Evolutionary conservation across 306 rosid species (phyloP).

Genomic region (Fragaria nilgerrensis): DNA sequence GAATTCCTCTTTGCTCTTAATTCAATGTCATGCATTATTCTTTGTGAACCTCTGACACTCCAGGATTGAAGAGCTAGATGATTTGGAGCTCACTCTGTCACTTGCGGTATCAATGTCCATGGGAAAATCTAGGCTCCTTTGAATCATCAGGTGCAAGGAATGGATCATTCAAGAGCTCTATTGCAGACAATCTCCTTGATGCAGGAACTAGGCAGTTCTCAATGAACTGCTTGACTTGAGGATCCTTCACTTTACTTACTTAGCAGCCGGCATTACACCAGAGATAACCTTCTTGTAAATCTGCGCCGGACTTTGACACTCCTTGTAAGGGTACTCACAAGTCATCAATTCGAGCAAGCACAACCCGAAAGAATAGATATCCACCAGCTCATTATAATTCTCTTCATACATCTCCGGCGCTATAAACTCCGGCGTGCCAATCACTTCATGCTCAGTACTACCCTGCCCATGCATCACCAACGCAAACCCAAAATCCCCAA

Average conservation of each 20-base stretch:
- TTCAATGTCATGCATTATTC: neutral
- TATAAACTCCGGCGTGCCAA: constrained; percentile 31
- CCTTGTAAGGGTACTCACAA: constrained; percentile 23
- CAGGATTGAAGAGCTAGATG: neutral
- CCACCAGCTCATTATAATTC: constrained; percentile 26
- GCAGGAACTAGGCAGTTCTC: neutral
- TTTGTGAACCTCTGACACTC: neutral
- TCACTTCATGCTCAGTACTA: neutral
- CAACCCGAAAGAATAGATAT: constrained; percentile 27
- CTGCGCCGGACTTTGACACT: constrained; percentile 10
- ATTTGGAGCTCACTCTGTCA: neutral
- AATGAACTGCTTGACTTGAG: neutral
- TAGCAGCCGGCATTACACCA: constrained; percentile 11
- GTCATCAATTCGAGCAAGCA: constrained; percentile 26
- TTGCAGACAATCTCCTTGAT: neutral
- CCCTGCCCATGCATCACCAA: neutral
- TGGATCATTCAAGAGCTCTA: neutral
- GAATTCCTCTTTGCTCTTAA: neutral
- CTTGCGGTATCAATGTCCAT: neutral
- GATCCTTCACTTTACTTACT: constrained; percentile 8
- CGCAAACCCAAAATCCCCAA: constrained; percentile 26
- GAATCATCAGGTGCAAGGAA: neutral
- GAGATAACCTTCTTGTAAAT: constrained; percentile 17
- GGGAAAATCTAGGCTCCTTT: neutral
- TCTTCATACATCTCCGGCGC: constrained; percentile 31